phyloP scores from a whole-genome alignment of 441 rosid genomes.

The Melastoma candidum region DNA sequence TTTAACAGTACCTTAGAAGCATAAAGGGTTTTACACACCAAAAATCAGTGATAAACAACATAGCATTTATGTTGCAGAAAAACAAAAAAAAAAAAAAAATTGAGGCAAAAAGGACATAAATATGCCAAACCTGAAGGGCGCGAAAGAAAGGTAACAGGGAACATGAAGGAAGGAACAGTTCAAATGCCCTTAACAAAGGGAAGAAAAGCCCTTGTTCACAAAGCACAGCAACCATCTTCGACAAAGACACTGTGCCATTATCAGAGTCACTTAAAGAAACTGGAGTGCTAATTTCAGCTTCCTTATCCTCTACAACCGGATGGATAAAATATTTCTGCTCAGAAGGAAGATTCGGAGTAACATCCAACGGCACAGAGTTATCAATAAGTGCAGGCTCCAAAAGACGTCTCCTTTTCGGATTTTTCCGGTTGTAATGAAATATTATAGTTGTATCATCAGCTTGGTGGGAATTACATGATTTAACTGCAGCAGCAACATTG shows the following conservation, averaged over 20 bases:
- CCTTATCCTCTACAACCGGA: conserved; percentile 42
- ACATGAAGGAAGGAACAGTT: conserved; percentile 96
- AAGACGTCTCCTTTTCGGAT: conserved; percentile 84
- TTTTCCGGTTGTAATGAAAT: conserved; percentile 82
- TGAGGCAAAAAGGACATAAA: conserved; percentile 14
- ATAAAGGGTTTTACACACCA: too few species aligned
- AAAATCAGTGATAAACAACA: too few species aligned
- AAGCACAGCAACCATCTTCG: conserved; percentile 93
- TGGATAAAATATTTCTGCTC: conserved; percentile 22
- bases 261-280: conserved; percentile 38
- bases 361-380: conserved; percentile 25
- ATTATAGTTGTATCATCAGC: conserved; percentile 42
- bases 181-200: conserved; percentile 96
- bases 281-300: conserved; percentile 31
- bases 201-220: conserved; percentile 90
- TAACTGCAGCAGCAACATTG: conserved; percentile 81
- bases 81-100: conserved; percentile 1
- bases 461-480: conserved; percentile 68
- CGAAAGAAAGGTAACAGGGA: conserved; percentile 88
- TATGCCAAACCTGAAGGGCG: conserved; percentile 80
- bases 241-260: conserved; percentile 62
- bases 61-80: too few species aligned
- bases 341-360: conserved; percentile 27
- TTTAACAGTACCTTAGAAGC: too few species aligned
- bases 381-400: conserved; percentile 44